phyloP scores from a whole-genome alignment of 2,329 filamentous ascomycete genomes.

The Pleurostoma richardsiae region DNA sequence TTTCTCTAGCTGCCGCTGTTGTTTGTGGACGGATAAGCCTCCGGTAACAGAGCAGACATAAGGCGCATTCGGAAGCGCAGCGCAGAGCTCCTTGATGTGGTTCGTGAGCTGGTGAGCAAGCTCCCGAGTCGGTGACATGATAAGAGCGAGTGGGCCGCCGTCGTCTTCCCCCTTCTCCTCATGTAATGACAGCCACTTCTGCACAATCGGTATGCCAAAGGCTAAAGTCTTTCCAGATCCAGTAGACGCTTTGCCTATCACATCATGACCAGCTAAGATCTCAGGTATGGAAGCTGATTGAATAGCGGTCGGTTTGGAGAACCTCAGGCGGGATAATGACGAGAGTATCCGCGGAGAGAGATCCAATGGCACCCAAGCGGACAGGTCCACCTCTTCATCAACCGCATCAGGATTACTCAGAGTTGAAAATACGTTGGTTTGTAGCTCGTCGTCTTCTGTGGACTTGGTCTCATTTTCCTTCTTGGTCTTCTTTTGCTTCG shows the following conservation, averaged over 20 bases:
- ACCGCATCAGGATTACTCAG: slow-evolving; percentile 48
- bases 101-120: slow-evolving; percentile 85
- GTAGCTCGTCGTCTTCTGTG: slow-evolving; percentile 33
- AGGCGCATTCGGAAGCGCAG: slow-evolving; percentile 52
- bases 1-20: slow-evolving; percentile 75
- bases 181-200: slow-evolving; percentile 61
- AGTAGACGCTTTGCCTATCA: slow-evolving; percentile 93
- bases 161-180: slow-evolving; percentile 25
- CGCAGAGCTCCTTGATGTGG: slow-evolving; percentile 73
- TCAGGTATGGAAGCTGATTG: slow-evolving; percentile 76
- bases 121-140: slow-evolving; percentile 89
- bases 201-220: slow-evolving; percentile 89
- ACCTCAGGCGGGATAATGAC: slow-evolving; percentile 74
- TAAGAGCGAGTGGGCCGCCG: slow-evolving; percentile 63
- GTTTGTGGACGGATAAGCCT: slow-evolving; percentile 90
- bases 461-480: slow-evolving; percentile 21
- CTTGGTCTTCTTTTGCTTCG: slow-evolving; percentile 24
- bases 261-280: slow-evolving; percentile 77
- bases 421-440: slow-evolving; percentile 48
- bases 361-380: slow-evolving; percentile 70
- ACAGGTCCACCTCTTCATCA: slow-evolving; percentile 63
- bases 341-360: slow-evolving; percentile 69
- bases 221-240: slow-evolving; percentile 96
- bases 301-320: slow-evolving; percentile 75
- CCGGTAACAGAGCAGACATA: slow-evolving; percentile 88